These are phyloP conservation scores for Candida quercuum DNA, from an alignment of 805 yeast species.

Conservation along the genomic window DNA sequence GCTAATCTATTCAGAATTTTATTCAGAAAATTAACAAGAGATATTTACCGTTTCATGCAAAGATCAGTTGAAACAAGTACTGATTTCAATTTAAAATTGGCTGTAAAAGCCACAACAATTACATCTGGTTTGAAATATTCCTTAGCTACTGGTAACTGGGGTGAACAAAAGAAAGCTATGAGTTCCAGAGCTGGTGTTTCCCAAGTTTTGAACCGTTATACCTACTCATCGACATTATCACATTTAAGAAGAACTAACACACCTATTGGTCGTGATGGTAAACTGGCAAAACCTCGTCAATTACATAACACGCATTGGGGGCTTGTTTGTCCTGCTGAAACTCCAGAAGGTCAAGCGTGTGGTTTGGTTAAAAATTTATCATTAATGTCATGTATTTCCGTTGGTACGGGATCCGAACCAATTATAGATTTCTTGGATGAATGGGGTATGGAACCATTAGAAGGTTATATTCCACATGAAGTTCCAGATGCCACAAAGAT, in stretches of 20 bases:
- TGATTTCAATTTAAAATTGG: constrained; percentile 93
- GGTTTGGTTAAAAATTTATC: constrained; percentile 96
- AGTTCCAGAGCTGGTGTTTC: constrained; percentile 98
- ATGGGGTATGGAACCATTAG: constrained; percentile 99
- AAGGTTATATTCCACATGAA: constrained; percentile 90
- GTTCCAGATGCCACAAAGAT: constrained; percentile 89
- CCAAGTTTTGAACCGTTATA: constrained; percentile 95
- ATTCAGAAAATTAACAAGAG: constrained; percentile 92
- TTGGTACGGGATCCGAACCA: constrained; percentile 96
- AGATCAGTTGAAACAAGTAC: constrained; percentile 97
- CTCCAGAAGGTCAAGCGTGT: constrained; percentile 99
- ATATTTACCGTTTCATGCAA: constrained; percentile 96
- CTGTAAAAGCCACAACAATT: constrained; percentile 94
- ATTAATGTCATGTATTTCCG: constrained; percentile 95
- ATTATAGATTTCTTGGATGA: constrained; percentile 90
- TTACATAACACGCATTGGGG: constrained; percentile 99
- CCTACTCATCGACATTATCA: constrained; percentile 96
- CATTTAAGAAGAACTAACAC: constrained; percentile 99
- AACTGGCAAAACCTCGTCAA: constrained; percentile 97
- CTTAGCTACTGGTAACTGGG: constrained; percentile 99
- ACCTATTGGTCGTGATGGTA: constrained; percentile 99
- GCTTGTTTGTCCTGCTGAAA: constrained; percentile 98
- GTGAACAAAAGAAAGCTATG: constrained; percentile 99
- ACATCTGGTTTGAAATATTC: constrained; percentile 97
- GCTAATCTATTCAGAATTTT: constrained; percentile 93